phyloP scores from a whole-genome alignment of 495 filamentous ascomycete species.

The Xylaria palmicola region DNA sequence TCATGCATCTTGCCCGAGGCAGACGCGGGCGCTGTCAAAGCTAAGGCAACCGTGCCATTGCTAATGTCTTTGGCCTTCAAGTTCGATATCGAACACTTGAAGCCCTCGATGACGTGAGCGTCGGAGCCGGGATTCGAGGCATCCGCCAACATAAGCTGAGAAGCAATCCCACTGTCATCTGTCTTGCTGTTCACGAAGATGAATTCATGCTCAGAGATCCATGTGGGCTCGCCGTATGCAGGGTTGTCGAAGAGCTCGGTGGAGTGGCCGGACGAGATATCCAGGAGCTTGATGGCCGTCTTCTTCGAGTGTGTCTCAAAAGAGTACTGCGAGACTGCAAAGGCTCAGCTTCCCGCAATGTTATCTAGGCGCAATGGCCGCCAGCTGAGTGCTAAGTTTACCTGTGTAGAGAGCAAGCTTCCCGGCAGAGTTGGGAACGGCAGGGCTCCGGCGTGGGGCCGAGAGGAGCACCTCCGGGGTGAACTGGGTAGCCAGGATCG shows the following conservation, averaged over 20 bases:
- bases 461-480: conserved; percentile 80
- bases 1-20: conserved; percentile 63
- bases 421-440: conserved; percentile 70
- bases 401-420: conserved; percentile 67
- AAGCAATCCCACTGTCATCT: conserved; percentile 58
- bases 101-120: conserved; percentile 51
- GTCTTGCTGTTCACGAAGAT: conserved; percentile 65
- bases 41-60: conserved; percentile 66
- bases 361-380: not conserved
- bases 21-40: conserved; percentile 61
- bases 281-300: conserved; percentile 71
- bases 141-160: conserved; percentile 60
- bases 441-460: conserved; percentile 76
- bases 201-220: conserved; percentile 68
- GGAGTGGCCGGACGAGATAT: conserved; percentile 67
- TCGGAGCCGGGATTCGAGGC: conserved; percentile 51
- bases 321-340: conserved; percentile 65
- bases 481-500: conserved; percentile 66
- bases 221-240: conserved; percentile 67
- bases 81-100: conserved; percentile 70
- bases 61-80: conserved; percentile 66
- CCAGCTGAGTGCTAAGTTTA: conserved; percentile 19
- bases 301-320: conserved; percentile 77
- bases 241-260: conserved; percentile 63
- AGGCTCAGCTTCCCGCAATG: not conserved